Base-by-base conservation (phyloP, 2,329 filamentous ascomycete genomes). In the Coniochaeta prunicola region DNA sequence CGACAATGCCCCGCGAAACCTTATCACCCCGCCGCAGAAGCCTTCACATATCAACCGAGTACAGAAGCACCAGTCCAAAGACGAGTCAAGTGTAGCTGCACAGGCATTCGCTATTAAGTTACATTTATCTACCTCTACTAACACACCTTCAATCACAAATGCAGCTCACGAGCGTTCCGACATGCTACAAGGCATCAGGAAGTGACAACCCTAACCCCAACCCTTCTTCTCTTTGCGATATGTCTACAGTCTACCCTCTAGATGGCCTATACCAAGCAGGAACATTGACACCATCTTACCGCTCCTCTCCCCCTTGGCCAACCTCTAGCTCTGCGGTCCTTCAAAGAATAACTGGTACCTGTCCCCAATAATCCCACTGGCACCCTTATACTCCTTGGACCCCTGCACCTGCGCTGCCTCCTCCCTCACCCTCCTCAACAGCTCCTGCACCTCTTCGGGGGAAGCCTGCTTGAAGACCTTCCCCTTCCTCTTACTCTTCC, bases 401-500 rank as follows among this genome's bases (percentile, higher is more conserved):
- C 72, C 74, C n/a, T 68, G 64, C 5, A 73, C 68, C 1, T 19
- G 61, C 10, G 70, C 59, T 3, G 62, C 59, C 4, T 62, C 59
- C n/a, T 71, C 72, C 36, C 72, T 71, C 34, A 81, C 67, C 53
- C 63, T 69, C 53, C 60, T 62, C 30, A 93, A 66, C 50, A 92
- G 70, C 26, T 72, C 78, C 61, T 80, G 70, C 21, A 84, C 84
- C 72, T 92, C 87, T 26, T 85, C 83, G 38, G 67, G 66, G 0
- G 77, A 84, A 0, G 89, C 85, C 59, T 77, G 76, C 63, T 82
- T 78, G 12, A 45, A 45, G 19, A 45, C 40, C 50, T 31, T 34
- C 30, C 53, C 53, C 66, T 78, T 78, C 62, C 81, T 78, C 63
- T 84, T 85, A 60, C 80, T 79, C 12, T 15, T 13, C 70, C 82